These are phyloP conservation scores for Trametes sanguinea DNA, from an alignment of 768 basidiomycete species.

Conservation along the genomic window DNA sequence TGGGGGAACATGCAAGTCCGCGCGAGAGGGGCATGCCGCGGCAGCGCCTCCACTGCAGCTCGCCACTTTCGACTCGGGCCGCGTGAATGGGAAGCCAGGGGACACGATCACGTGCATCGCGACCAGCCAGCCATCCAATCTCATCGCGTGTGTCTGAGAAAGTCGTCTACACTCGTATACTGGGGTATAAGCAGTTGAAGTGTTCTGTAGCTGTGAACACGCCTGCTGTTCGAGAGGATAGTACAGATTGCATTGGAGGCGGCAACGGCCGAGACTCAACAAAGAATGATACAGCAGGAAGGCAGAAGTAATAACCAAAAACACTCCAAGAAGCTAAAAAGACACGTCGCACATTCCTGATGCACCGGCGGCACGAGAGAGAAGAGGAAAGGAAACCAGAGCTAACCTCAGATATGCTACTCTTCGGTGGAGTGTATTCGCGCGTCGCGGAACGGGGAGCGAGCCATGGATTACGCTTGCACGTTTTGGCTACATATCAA, in stretches of 20 bases:
- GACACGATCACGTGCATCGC: too few relatives aligned
- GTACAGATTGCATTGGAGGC: constrained; percentile 11
- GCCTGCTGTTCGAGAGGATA: not conserved
- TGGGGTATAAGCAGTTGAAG: too few relatives aligned
- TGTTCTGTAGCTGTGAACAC: too few relatives aligned
- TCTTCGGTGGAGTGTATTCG: not conserved
- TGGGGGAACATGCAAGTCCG: constrained; percentile 26
- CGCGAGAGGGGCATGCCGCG: constrained; percentile 6
- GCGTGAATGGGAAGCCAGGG: too few relatives aligned
- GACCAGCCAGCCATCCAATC: too few relatives aligned
- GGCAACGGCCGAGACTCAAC: not conserved
- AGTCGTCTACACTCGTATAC: too few relatives aligned
- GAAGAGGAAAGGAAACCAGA: constrained; percentile 7
- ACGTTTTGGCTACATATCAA: constrained; percentile 34
- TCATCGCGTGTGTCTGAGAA: too few relatives aligned
- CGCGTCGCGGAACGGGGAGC: not conserved
- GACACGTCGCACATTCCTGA: constrained; percentile 26
- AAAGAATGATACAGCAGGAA: constrained; percentile 20
- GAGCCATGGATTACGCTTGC: constrained; percentile 21
- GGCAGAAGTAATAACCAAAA: not conserved
- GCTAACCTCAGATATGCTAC: not conserved
- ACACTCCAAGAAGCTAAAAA: not conserved
- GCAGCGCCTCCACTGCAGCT: not conserved
- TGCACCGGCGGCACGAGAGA: constrained; percentile 22
- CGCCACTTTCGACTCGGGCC: not conserved